Conservation (phyloP, 257 asterid species). For the Primulina huaijiensis region DNA sequence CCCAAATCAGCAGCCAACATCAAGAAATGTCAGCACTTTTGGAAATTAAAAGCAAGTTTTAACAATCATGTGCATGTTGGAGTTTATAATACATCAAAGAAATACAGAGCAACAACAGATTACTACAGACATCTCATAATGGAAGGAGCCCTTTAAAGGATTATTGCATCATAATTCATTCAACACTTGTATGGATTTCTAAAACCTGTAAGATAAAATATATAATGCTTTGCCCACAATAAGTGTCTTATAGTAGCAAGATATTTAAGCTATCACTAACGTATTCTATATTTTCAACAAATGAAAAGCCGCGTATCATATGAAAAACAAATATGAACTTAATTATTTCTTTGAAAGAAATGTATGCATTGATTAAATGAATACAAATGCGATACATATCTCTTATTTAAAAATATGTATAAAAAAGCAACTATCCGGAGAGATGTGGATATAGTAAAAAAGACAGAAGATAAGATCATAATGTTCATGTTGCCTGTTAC, state of each 20-base stretch:
- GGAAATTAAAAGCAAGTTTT: no score
- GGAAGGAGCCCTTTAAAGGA: not conserved
- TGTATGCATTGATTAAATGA: not conserved
- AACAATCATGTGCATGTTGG: not conserved
- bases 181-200: not conserved
- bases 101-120: not conserved
- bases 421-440: conserved; percentile 29
- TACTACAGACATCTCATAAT: not conserved
- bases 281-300: not conserved
- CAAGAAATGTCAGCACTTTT: not conserved
- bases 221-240: not conserved
- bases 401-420: not conserved
- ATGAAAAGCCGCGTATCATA: no score
- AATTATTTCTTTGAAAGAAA: not conserved
- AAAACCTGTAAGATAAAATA: not conserved
- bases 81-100: no score
- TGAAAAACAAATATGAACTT: not conserved
- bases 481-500: conserved; percentile 41
- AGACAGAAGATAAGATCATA: conserved; percentile 33
- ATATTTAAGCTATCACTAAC: not conserved
- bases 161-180: not conserved
- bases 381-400: not conserved
- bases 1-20: not conserved
- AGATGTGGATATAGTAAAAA: conserved; percentile 24
- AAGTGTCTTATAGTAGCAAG: not conserved